Evolutionary conservation across 495 filamentous ascomycete genomes (phyloP), one percentile per base, ranked within the genome.

Genomic region (Xylaria grammica): DNA sequence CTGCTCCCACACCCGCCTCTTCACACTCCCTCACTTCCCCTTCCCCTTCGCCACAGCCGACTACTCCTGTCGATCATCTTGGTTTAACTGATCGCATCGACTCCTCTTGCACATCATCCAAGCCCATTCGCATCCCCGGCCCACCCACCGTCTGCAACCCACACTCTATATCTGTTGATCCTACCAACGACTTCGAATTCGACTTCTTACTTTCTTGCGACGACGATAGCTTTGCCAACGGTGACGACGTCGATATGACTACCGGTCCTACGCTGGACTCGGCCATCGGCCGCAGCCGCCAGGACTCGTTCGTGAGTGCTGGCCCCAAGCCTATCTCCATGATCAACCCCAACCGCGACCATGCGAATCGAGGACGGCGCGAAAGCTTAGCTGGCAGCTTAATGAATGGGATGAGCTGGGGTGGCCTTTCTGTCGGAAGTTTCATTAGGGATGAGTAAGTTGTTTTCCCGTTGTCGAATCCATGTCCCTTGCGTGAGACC

Each of bases 391-490:
- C 90, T 53, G 89, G 92, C 54, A 99, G 96, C 79, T 79, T 97
- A 71, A 89, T 94, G 67, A 89, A 86, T 64, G 94, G 93, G 56
- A 96, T 97, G 92, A 98, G 96, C 74, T 99, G 93, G 93, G 95
- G 96, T 72, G 96, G 94, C 60, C 84, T 96, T 24, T 98, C 95
- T 45, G 91, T 98, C 63, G 93, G 94, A 59, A 97, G 94, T 75
- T 98, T 93, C 84, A 94, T 99, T 77, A 86, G 91, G 71, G 95
- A 99, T 81, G 95, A 99, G 95, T 98, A 86, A 87, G 94, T 93
- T 56, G 3, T 57, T 55, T 29, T 46, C 59, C 40, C 4, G 51
- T 42, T 17, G 29, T 60, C 32, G 11, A 20, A 60, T 34, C 9
- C n/a, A 26, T 40, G 20, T 13, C 19, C 19, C 52, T 55, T 40